Conservation (phyloP, 208 protist genomes). For the Acanthamoeba castellanii region DNA sequence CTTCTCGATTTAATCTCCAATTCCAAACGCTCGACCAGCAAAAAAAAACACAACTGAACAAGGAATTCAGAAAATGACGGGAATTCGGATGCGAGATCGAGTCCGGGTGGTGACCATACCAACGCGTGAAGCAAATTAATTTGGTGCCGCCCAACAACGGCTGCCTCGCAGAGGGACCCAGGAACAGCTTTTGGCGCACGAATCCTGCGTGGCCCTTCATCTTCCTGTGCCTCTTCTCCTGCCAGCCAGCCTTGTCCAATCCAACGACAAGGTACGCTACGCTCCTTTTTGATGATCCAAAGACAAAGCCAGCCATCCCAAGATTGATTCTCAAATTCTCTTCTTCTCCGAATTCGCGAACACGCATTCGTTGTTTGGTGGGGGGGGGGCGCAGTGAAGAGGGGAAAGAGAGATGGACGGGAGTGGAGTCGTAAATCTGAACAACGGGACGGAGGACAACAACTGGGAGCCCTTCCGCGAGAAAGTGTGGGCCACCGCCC, state of each 20-base stretch:
- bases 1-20: too few relatives aligned
- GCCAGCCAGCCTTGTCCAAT: neutral
- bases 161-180: neutral
- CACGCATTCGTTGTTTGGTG: too few relatives aligned
- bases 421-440: neutral
- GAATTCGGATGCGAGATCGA: too few relatives aligned
- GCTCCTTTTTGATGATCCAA: too few relatives aligned
- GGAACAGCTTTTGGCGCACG: neutral
- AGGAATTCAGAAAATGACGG: too few relatives aligned
- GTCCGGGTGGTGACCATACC: too few relatives aligned
- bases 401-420: neutral
- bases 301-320: too few relatives aligned
- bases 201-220: neutral
- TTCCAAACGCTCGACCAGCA: too few relatives aligned
- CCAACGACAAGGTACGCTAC: too few relatives aligned
- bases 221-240: neutral
- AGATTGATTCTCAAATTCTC: too few relatives aligned
- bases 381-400: neutral
- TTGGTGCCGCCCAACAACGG: neutral
- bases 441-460: conserved; percentile 61
- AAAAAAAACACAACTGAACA: too few relatives aligned
- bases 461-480: conserved; percentile 40
- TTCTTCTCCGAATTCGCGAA: too few relatives aligned
- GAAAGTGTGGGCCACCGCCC: conserved; percentile 46
- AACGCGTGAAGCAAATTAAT: neutral